Evolutionary conservation across 2,329 filamentous ascomycete species (phyloP).

Genomic region (Chrysoporthe cubensis): DNA sequence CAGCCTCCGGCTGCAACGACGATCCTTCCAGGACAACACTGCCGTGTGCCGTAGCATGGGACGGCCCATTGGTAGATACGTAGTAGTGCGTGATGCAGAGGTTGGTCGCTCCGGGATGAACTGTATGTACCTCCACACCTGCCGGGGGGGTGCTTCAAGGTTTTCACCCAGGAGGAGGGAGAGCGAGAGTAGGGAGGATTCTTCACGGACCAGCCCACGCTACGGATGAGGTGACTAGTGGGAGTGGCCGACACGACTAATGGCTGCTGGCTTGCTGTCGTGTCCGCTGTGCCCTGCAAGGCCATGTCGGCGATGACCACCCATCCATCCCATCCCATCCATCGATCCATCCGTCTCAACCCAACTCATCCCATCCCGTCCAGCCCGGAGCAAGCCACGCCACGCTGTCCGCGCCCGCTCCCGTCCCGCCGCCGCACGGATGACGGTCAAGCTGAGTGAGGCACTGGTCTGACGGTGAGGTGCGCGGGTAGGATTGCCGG

Average conservation of each 20-base stretch:
- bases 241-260: not conserved
- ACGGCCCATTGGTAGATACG: not conserved
- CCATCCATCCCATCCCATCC: not conserved
- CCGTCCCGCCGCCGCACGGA: not conserved
- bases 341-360: not conserved
- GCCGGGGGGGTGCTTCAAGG: not conserved
- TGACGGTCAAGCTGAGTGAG: not conserved
- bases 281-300: not conserved
- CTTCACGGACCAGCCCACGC: too few relatives aligned
- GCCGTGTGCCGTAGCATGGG: not conserved
- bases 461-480: not conserved
- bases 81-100: not conserved
- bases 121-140: not conserved
- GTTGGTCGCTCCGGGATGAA: not conserved
- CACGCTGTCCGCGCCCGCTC: slow-evolving; percentile 8
- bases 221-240: not conserved
- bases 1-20: not conserved
- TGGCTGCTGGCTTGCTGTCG: not conserved
- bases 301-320: not conserved
- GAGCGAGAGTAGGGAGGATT: too few relatives aligned
- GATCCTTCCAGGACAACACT: not conserved
- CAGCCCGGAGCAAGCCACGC: slow-evolving; percentile 1
- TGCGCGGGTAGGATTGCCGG: not conserved
- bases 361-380: not conserved
- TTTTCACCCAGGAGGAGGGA: too few relatives aligned